Evolutionary conservation across 2,329 filamentous ascomycete species (phyloP), one percentile per base, ranked within the genome.

Genomic region (Xylaria multiplex): DNA sequence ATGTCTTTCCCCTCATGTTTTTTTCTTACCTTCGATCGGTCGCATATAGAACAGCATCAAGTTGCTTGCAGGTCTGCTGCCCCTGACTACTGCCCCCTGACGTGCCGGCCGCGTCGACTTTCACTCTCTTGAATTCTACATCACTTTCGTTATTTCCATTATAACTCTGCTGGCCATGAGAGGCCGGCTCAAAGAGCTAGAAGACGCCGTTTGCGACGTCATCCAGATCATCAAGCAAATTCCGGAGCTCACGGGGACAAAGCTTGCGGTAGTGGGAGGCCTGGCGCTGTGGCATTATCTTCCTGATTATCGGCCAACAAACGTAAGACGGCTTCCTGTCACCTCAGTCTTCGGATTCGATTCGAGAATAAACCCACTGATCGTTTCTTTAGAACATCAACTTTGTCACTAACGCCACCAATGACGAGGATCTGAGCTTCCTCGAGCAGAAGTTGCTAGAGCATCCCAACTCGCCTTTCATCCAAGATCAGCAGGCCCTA

Each of bases 191-290:
- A 43, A 66, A 24, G 72, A 75, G 56, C 62, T 75, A 16, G 73
- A 76, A 49, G 43, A 62, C 49, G 74, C 72, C 42, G 68, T 70
- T 24, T 72, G 72, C 60, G 68, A 73, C 61, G 70, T 76, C 52
- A 69, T 76, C 30, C 69, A 74, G 16, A 70, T 73, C 19, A 70
- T 75, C 50, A 75, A 73, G 63, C 68, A 75, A 35, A 73, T 75
- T 6, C 70, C 69, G 6, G 73, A 74, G 30, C 70, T 75, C 16
- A 63, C 40, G 8, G 59, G 69, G 19, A 57, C 69, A 6, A 69
- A 55, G 24, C 69, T 76, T n/a, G 69, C 71, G 9, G 69, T 76
- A 56, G 69, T 73, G 16, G 74, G 73, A 9, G 72, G 70, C 16
- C 60, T 76, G 35, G 73, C 74, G 4, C 43, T 74, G 16, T 72